A percentile compares a stretch with the other conserved stretches of the same genome.
Evolutionary conservation across 2,329 filamentous ascomycete species (phyloP).

Genomic region (Magnaporthales sp.): DNA sequence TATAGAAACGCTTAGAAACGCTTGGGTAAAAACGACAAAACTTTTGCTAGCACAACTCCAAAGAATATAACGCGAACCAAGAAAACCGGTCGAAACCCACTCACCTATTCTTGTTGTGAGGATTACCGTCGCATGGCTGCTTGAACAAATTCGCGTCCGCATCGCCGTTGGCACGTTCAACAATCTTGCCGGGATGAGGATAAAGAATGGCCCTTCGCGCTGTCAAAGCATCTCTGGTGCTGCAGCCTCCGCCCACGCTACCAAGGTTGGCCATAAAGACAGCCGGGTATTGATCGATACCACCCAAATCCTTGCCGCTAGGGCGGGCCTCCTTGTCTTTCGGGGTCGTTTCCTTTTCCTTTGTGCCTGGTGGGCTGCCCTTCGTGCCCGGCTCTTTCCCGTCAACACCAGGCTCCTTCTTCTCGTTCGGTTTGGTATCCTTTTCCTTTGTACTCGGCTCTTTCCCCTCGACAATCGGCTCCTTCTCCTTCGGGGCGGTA

Average conservation of each 20-base stretch:
- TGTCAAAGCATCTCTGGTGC: constrained; percentile 7
- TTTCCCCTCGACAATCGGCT: background rate
- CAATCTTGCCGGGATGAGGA: constrained; percentile 16
- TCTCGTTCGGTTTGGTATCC: background rate
- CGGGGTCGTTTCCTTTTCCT: background rate
- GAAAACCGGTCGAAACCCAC: background rate
- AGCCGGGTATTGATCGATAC: constrained; percentile 32
- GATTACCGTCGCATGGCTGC: constrained; percentile 3
- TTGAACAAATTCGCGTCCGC: background rate
- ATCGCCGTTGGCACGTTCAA: constrained; percentile 11
- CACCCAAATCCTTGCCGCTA: background rate
- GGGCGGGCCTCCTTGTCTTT: background rate
- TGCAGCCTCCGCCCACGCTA: constrained; percentile 19
- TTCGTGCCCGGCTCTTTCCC: background rate
- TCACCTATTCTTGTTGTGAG: constrained; percentile 1
- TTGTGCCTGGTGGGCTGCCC: background rate
- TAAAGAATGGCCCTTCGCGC: constrained; percentile 10
- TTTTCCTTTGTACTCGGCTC: background rate
- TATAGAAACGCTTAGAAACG: too few species aligned
- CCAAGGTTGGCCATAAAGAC: constrained; percentile 49
- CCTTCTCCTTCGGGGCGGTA: background rate
- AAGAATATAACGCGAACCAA: background rate
- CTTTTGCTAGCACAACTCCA: too few species aligned
- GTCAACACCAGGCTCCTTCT: background rate
- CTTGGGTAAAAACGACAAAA: background rate